phyloP scores from a whole-genome alignment of 2,329 filamentous ascomycete species.

The Atkinsonella texensis region DNA sequence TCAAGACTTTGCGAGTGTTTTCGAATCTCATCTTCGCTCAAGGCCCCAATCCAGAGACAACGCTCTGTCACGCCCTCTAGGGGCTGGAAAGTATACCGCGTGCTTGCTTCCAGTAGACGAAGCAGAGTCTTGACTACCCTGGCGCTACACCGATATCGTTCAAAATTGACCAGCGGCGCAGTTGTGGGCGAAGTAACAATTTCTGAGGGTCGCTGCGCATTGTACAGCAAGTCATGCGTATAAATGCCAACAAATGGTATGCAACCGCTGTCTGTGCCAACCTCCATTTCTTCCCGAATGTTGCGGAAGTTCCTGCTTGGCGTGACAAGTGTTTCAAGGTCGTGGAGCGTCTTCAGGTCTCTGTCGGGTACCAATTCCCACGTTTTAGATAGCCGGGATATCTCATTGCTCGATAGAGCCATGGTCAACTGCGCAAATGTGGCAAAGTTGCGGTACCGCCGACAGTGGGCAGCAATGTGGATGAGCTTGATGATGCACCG shows the following conservation, averaged over 20 bases:
- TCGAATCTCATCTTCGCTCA: constrained; percentile 64
- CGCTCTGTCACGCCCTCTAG: constrained; percentile 67
- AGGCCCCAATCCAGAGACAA: constrained; percentile 74
- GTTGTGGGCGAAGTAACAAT: constrained; percentile 55
- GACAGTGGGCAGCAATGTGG: constrained; percentile 66
- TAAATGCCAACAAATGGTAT: constrained; percentile 79
- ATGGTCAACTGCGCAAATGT: constrained; percentile 74
- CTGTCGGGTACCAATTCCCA: constrained; percentile 57
- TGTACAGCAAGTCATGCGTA: constrained; percentile 73
- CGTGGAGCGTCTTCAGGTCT: constrained; percentile 53
- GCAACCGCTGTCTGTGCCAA: constrained; percentile 53
- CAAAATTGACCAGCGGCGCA: constrained; percentile 69
- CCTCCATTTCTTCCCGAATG: constrained; percentile 69
- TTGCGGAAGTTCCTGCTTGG: constrained; percentile 69
- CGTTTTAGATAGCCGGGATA: constrained; percentile 54
- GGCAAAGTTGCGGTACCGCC: constrained; percentile 68
- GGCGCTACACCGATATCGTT: constrained; percentile 65
- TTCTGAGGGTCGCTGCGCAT: constrained; percentile 65
- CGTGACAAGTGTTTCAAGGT: constrained; percentile 62
- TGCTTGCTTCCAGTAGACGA: constrained; percentile 67
- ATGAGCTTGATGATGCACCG: constrained; percentile 70
- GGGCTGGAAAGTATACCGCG: constrained; percentile 60
- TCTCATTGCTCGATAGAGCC: constrained; percentile 61
- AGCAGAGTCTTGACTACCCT: constrained; percentile 69
- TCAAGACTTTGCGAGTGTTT: constrained; percentile 39